Evolutionary conservation across 2,329 filamentous ascomycete genomes (phyloP).

Genomic region (Neonectria faginata): DNA sequence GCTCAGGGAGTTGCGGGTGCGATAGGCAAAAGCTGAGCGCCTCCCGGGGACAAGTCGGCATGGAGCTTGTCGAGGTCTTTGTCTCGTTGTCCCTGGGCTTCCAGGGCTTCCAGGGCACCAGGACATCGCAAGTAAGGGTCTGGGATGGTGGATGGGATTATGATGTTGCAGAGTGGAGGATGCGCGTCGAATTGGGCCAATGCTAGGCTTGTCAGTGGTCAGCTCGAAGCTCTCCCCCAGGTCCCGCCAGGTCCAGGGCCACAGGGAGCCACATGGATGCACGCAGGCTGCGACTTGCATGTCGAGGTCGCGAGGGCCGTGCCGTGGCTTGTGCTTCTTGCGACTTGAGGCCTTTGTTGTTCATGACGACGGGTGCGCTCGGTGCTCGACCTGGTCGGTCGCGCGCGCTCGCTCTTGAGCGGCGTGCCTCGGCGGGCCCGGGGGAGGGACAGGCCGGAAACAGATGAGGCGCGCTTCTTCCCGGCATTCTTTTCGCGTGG

Average conservation of each 20-base stretch:
- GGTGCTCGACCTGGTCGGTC: conserved; percentile 4
- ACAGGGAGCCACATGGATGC: conserved; percentile 24
- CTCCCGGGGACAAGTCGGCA: conserved; percentile 42
- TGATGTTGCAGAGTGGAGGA: conserved; percentile 25
- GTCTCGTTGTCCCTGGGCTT: conserved; percentile 34
- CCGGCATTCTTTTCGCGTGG: conserved; percentile 43
- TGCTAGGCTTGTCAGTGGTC: conserved; percentile 39
- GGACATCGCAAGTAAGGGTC: conserved; percentile 11
- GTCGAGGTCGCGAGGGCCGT: conserved; percentile 28
- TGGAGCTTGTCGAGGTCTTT: conserved; percentile 24
- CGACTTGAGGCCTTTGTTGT: conserved; percentile 38
- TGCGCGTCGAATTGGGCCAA: conserved; percentile 31
- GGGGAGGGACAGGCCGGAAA: conserved; percentile 34
- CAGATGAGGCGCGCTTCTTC: conserved; percentile 41
- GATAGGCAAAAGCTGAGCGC: conserved; percentile 30
- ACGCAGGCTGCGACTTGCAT: conserved; percentile 21
- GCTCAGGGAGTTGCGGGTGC: conserved; percentile 22
- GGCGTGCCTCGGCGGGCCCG: conserved; percentile 24
- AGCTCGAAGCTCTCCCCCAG: conserved; percentile 33
- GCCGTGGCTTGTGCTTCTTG: conserved; percentile 21
- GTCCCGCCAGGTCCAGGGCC: conserved; percentile 19
- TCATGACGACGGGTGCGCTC: conserved; percentile 29
- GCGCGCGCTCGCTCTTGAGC: conserved; percentile 8
- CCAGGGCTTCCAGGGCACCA: conserved; percentile 22
- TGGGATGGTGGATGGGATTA: conserved; percentile 15